phyloP scores from a whole-genome alignment of 2,329 filamentous ascomycete species.

The Pezicula carpinea region DNA sequence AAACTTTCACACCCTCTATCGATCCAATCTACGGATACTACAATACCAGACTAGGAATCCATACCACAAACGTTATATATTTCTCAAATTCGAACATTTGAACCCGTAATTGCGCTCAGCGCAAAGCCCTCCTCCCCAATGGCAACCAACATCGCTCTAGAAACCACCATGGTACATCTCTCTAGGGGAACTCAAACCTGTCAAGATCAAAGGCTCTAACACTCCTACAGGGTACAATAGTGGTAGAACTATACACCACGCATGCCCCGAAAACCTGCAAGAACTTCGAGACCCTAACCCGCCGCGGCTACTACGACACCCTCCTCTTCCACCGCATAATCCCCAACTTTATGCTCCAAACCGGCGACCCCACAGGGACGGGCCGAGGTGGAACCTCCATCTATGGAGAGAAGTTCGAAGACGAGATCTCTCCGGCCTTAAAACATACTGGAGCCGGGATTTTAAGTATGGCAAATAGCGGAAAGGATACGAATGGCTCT shows the following conservation, averaged over 20 bases:
- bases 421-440: conserved; percentile 75
- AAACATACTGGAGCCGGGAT: conserved; percentile 92
- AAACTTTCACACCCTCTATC: neutral
- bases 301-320: conserved; percentile 82
- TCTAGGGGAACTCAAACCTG: neutral
- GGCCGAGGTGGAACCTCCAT: conserved; percentile 85
- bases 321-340: conserved; percentile 93
- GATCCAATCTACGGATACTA: neutral
- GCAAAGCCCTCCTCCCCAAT: conserved; percentile 38
- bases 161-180: conserved; percentile 73
- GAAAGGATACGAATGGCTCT: conserved; percentile 86
- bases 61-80: neutral
- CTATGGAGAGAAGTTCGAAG: conserved; percentile 89
- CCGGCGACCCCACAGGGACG: conserved; percentile 89
- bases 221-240: conserved; percentile 65
- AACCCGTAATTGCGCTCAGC: conserved; percentile 4
- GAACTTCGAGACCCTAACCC: conserved; percentile 79
- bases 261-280: conserved; percentile 86
- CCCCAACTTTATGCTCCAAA: conserved; percentile 93
- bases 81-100: neutral
- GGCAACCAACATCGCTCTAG: conserved; percentile 74
- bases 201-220: neutral
- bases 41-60: neutral
- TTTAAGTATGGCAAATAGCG: conserved; percentile 95
- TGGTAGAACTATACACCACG: conserved; percentile 80